These are phyloP conservation scores for Leccinum subfulvum DNA, from an alignment of 1,284 basidiomycete genomes.

Conservation along the genomic window DNA sequence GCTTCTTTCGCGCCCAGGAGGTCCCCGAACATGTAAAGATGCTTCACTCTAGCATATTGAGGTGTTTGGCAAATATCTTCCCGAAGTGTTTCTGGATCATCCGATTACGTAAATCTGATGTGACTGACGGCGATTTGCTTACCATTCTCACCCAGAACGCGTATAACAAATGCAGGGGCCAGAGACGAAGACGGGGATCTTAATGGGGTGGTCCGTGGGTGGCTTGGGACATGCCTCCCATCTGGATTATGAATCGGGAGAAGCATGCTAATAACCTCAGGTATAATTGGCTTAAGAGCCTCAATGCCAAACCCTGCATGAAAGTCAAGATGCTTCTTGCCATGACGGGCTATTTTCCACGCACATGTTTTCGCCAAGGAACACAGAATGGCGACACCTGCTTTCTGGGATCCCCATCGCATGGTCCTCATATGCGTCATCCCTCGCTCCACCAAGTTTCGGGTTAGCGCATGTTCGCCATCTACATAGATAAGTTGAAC, in stretches of 20 bases:
- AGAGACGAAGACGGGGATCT: slow-evolving; percentile 10
- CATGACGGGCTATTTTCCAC: neutral
- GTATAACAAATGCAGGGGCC: slow-evolving; percentile 15
- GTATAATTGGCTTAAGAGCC: slow-evolving; percentile 7
- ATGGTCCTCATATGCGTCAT: slow-evolving; percentile 11
- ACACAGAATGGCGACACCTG: slow-evolving; percentile 13
- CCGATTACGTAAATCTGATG: neutral
- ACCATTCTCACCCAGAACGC: slow-evolving; percentile 12
- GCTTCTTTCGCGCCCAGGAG: slow-evolving; percentile 11
- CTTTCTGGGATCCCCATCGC: slow-evolving; percentile 12
- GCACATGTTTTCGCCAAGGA: slow-evolving; percentile 17
- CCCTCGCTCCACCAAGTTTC: slow-evolving; percentile 13
- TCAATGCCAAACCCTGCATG: slow-evolving; percentile 14
- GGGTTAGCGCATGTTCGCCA: slow-evolving; percentile 12
- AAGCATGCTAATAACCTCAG: slow-evolving; percentile 14
- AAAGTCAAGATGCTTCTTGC: neutral
- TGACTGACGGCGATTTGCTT: neutral
- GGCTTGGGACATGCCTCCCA: neutral
- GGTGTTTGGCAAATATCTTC: slow-evolving; percentile 9
- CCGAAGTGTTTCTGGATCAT: slow-evolving; percentile 10
- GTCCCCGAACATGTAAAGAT: slow-evolving; percentile 15
- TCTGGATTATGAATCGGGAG: slow-evolving; percentile 6
- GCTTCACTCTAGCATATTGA: slow-evolving; percentile 11
- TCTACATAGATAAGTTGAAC: slow-evolving; percentile 2
- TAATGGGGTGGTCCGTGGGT: neutral